Percentiles rank a stretch among this genome's conserved stretches.
These are phyloP conservation scores for Tuctoria greenei DNA, from an alignment of 176 grass and related monocot genomes.

Conservation along the genomic window DNA sequence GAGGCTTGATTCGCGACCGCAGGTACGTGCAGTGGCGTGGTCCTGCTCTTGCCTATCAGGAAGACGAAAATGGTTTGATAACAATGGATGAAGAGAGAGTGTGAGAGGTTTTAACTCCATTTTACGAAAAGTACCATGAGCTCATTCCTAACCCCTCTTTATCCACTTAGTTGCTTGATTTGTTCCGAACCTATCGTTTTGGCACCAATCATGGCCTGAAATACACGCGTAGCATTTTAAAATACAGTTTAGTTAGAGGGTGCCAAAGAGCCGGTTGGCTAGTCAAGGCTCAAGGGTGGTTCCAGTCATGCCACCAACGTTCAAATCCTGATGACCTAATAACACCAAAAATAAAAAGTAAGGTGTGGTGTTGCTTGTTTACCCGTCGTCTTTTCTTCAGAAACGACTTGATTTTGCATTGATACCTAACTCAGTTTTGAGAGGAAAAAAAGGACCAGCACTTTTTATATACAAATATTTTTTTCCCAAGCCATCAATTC, in stretches of 20 bases:
- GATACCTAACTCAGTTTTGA: conserved; percentile 2
- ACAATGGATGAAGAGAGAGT: too few species aligned
- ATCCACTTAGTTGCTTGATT: background rate
- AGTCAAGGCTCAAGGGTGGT: too few species aligned
- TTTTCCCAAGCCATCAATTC: background rate
- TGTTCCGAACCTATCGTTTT: background rate
- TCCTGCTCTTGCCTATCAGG: background rate
- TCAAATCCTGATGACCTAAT: too few species aligned
- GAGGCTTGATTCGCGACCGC: conserved; percentile 29
- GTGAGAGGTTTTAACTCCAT: too few species aligned
- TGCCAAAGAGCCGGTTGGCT: too few species aligned
- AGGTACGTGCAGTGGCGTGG: background rate
- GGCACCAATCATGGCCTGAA: background rate
- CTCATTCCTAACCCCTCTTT: background rate
- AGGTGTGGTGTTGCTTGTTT: background rate
- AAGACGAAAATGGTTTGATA: background rate
- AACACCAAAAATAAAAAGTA: too few species aligned
- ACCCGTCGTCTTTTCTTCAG: background rate
- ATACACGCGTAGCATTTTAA: background rate
- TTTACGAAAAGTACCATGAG: too few species aligned
- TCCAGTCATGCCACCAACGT: too few species aligned
- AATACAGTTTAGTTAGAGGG: background rate
- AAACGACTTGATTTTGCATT: background rate
- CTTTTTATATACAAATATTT: background rate
- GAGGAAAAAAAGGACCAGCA: background rate